Conservation (phyloP, 2,329 filamentous ascomycete species). For the Fusarium austroafricanum region DNA sequence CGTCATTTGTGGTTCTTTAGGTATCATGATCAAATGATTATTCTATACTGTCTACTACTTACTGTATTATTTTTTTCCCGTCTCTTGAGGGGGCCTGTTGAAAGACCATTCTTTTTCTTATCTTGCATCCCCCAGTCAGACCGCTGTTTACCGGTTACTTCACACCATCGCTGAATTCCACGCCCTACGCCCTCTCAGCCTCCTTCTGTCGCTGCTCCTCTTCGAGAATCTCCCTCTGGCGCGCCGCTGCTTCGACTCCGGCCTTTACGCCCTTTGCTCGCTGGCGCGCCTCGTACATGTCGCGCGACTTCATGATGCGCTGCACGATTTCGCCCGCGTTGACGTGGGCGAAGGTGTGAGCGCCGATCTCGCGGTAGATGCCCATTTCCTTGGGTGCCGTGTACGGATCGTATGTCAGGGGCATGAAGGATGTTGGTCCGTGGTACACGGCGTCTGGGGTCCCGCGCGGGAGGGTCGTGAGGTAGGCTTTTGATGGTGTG, state of each 20-base stretch:
- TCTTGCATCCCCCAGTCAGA: constrained; percentile 3
- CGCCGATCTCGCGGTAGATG: constrained; percentile 82
- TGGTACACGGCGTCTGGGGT: constrained; percentile 88
- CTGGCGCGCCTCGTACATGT: constrained; percentile 92
- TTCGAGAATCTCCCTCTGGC: constrained; percentile 71
- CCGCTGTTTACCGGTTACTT: constrained; percentile 23
- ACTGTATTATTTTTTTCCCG: constrained; percentile 3
- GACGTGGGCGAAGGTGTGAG: constrained; percentile 85
- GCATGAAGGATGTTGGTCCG: constrained; percentile 94
- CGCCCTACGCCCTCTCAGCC: constrained; percentile 51
- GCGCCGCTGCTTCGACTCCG: constrained; percentile 75
- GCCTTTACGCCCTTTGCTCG: constrained; percentile 90
- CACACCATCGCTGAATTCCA: constrained; percentile 4
- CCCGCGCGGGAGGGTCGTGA: constrained; percentile 78
- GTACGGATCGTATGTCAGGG: constrained; percentile 83
- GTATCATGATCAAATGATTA: constrained; percentile 38
- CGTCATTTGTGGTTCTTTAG: background rate
- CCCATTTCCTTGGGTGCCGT: constrained; percentile 81
- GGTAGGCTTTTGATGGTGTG: constrained; percentile 81
- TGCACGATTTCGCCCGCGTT: constrained; percentile 94
- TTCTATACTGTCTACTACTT: background rate
- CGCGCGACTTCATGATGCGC: constrained; percentile 86
- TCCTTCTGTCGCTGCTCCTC: constrained; percentile 66
- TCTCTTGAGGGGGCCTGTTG: constrained; percentile 38
- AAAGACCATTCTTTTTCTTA: constrained; percentile 34